Conservation (phyloP, 2,329 filamentous ascomycete species). For the Fusarium tricinctum region DNA sequence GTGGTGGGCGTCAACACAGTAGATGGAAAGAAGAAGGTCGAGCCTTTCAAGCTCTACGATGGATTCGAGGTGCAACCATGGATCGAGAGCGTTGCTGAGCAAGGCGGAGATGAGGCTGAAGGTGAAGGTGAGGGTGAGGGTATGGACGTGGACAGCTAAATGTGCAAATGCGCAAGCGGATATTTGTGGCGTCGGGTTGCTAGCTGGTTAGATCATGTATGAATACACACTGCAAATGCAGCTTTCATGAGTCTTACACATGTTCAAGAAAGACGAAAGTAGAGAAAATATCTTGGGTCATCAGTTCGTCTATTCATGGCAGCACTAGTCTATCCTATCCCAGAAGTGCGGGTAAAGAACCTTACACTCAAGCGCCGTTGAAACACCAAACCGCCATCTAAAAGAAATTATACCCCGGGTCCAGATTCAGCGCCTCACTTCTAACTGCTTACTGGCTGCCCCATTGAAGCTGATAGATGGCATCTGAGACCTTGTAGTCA, state of each 20-base stretch:
- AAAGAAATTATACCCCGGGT: constrained; percentile 21
- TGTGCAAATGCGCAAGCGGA: constrained; percentile 28
- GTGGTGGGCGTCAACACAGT: constrained; percentile 75
- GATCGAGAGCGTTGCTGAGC: constrained; percentile 80
- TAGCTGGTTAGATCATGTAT: constrained; percentile 55
- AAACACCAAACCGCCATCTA: constrained; percentile 38
- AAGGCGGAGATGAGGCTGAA: constrained; percentile 53
- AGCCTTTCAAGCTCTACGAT: constrained; percentile 92
- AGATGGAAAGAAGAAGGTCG: constrained; percentile 69
- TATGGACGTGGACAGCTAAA: constrained; percentile 57
- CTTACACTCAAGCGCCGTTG: constrained; percentile 26
- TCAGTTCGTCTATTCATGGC: constrained; percentile 46
- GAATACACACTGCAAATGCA: constrained; percentile 52
- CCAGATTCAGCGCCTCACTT: constrained; percentile 26
- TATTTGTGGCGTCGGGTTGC: constrained; percentile 43
- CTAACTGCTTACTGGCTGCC: constrained; percentile 67
- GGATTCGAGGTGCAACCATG: constrained; percentile 87
- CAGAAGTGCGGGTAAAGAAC: constrained; percentile 23
- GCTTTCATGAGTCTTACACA: constrained; percentile 48
- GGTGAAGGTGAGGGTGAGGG: constrained; percentile 53
- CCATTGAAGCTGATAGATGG: constrained; percentile 87
- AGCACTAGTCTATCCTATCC: constrained; percentile 41
- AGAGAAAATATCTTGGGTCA: constrained; percentile 31
- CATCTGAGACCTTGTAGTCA: constrained; percentile 81
- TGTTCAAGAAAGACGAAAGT: constrained; percentile 18